Conservation (phyloP, 116 monocot species). For the Zostera marina region DNA sequence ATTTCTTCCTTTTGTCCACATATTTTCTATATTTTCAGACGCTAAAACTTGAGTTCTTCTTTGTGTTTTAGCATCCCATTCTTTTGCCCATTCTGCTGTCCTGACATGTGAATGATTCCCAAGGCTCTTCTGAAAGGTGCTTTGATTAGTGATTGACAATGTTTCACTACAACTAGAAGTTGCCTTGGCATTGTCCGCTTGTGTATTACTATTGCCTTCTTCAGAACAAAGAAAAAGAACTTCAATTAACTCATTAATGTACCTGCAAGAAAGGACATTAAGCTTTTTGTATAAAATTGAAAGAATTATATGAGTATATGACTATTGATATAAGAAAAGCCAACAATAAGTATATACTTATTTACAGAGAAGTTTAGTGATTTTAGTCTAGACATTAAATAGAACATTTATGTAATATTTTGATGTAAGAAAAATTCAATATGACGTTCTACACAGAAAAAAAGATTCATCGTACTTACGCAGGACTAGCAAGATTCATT, state of each 20-base stretch:
- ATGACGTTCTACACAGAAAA: neutral
- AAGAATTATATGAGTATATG: neutral
- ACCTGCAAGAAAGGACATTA: conserved; percentile 31
- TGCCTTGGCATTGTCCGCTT: neutral
- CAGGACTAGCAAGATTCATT: conserved; percentile 80
- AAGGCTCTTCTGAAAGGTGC: conserved; percentile 11
- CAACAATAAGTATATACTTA: neutral
- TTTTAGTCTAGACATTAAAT: no score
- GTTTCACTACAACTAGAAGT: conserved; percentile 11
- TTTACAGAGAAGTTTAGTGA: no score
- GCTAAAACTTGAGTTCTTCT: conserved; percentile 92
- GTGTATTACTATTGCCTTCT: conserved; percentile 15
- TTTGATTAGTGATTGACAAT: conserved; percentile 3
- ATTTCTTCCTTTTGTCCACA: conserved; percentile 99
- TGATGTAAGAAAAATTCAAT: neutral
- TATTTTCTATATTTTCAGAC: conserved; percentile 95
- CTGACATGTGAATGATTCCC: conserved; percentile 7
- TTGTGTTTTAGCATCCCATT: conserved; percentile 70
- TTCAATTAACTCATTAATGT: conserved; percentile 85
- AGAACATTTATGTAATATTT: neutral
- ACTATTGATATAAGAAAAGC: neutral
- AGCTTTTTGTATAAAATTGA: neutral
- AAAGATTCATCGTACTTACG: conserved; percentile 25
- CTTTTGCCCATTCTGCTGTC: conserved; percentile 71
- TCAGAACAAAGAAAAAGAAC: conserved; percentile 37